Conservation (phyloP, 176 grass and related monocot species). For the Juncus effusus region DNA sequence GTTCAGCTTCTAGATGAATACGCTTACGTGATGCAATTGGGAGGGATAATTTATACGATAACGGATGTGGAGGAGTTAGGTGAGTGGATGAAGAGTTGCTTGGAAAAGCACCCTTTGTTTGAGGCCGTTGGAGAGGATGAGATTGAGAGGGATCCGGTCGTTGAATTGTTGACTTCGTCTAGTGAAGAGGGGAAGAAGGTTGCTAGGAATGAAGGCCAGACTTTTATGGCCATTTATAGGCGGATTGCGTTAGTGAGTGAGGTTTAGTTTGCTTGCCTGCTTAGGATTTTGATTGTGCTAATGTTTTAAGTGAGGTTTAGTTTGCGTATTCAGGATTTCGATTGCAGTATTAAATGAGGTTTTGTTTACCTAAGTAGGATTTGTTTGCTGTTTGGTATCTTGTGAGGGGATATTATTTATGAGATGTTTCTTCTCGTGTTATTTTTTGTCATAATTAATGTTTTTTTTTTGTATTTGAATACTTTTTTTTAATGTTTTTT, state of each 20-base stretch:
- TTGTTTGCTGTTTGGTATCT: not conserved
- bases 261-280: constrained; percentile 20
- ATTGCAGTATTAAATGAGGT: not conserved
- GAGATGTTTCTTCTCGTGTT: too few relatives aligned
- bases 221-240: constrained; percentile 74
- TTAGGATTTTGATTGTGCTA: too few relatives aligned
- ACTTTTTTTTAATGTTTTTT: too few relatives aligned
- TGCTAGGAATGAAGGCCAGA: constrained; percentile 78
- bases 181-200: constrained; percentile 94
- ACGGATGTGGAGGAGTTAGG: constrained; percentile 92
- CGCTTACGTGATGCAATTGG: constrained; percentile 74
- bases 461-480: too few relatives aligned
- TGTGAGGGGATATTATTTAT: not conserved
- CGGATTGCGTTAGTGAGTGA: constrained; percentile 41
- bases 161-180: constrained; percentile 64
- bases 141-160: constrained; percentile 48
- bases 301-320: not conserved
- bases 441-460: too few relatives aligned
- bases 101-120: constrained; percentile 81
- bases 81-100: constrained; percentile 74
- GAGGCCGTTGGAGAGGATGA: constrained; percentile 50
- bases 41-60: constrained; percentile 87
- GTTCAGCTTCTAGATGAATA: constrained; percentile 83
- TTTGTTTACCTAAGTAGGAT: not conserved
- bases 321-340: too few relatives aligned